Evolutionary conservation across 139 green algal species (phyloP), one percentile per base, ranked within the genome.

Genomic region (Chlorella sorokiniana): DNA sequence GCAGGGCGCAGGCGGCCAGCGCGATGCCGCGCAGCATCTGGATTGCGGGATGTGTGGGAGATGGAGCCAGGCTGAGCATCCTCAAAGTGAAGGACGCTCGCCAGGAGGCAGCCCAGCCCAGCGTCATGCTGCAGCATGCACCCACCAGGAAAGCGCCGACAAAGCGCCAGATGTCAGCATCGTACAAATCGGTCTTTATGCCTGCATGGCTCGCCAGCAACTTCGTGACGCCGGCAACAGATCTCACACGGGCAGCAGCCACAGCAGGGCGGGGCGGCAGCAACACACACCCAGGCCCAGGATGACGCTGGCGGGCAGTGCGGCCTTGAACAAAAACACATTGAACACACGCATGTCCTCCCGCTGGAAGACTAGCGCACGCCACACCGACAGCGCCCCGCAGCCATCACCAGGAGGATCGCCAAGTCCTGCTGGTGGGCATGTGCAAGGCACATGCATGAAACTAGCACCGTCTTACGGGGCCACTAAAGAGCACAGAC

Each of bases 81-180:
- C n/a, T n/a, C n/a, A n/a, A n/a, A n/a, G n/a, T n/a, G n/a, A n/a
- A n/a, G n/a, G n/a, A n/a, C n/a, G n/a, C n/a, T n/a, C n/a, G n/a
- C n/a, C n/a, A n/a, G n/a, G n/a, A n/a, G n/a, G 20, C 29, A 69
- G 22, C 29, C n/a, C 29, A 69, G 11, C 29, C 29, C 29, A 38
- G 16, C 22, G 22, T 69, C 22, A 10, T 69, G n/a, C n/a, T 69
- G 29, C 1, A 69, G 62, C 67, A 44, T 25, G 25, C 29, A 29
- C 61, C 35, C 40, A 88, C 42, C 45, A 88, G 69, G 64, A 88
- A 88, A 0, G 70, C 84, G 29, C 84, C 83, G n/a, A 88, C 79
- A 76, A 88, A 88, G 45, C 69, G 76, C 84, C 84, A 88, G 35
- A 87, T 77, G 11, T 85, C 38, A 27, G 45, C 63, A 59, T 81